These are phyloP conservation scores for Hortaea werneckii DNA, from an alignment of 2,329 filamentous ascomycete genomes.

Conservation along the genomic window DNA sequence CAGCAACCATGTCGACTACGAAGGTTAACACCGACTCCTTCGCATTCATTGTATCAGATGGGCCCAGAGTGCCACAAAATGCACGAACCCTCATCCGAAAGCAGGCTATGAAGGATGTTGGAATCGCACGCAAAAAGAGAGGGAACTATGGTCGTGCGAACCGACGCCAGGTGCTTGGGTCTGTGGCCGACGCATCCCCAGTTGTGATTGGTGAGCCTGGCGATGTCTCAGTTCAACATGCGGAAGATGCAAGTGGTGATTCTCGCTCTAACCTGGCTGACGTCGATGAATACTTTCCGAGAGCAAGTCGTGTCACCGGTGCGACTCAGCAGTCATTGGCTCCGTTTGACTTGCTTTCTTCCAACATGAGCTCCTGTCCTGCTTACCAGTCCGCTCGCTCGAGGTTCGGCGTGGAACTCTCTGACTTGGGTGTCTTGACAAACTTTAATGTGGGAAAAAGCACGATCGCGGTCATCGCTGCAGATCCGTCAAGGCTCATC, in stretches of 20 bases:
- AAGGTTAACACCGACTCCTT: slow-evolving; percentile 1
- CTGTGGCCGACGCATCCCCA: too few species aligned
- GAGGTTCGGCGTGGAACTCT: slow-evolving; percentile 15
- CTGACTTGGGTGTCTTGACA: slow-evolving; percentile 15
- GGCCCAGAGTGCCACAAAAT: slow-evolving; percentile 16
- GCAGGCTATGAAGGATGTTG: slow-evolving; percentile 31
- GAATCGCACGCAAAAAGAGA: slow-evolving; percentile 20
- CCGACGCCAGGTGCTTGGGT: slow-evolving; percentile 13
- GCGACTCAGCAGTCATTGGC: background rate
- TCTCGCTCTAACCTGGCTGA: background rate
- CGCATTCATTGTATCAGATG: slow-evolving; percentile 13
- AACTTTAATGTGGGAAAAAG: slow-evolving; percentile 17
- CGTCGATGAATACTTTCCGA: background rate
- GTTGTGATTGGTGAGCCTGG: too few species aligned
- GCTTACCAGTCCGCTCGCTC: slow-evolving; percentile 10
- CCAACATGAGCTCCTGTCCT: background rate
- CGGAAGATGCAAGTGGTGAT: background rate
- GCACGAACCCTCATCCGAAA: slow-evolving; percentile 25
- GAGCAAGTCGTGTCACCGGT: too few species aligned
- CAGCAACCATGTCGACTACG: background rate
- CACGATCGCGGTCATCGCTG: slow-evolving; percentile 8
- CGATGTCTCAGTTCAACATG: background rate
- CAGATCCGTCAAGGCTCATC: slow-evolving; percentile 8
- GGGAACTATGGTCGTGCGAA: slow-evolving; percentile 26
- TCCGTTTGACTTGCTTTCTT: background rate